A percentile compares a stretch with the other conserved stretches of the same genome.
phyloP scores from a whole-genome alignment of 768 basidiomycete species.

The Pleurotus citrinopileatus region DNA sequence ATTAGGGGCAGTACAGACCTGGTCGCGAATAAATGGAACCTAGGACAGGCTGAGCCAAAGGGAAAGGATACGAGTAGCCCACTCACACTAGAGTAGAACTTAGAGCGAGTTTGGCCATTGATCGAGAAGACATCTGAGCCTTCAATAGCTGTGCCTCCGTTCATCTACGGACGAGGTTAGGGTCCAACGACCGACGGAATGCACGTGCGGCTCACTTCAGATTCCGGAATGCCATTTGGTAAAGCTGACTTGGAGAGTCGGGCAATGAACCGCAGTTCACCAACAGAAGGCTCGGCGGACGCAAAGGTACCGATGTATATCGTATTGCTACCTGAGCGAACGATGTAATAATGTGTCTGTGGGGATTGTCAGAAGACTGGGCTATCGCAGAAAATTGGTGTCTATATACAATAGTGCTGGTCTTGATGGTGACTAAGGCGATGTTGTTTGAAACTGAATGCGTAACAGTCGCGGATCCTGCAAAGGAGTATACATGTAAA shows the following conservation, averaged over 20 bases:
- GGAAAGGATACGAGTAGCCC: not conserved
- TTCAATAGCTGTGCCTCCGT: constrained; percentile 42
- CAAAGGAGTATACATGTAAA: not conserved
- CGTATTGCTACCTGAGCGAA: constrained; percentile 39
- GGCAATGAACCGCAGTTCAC: constrained; percentile 47
- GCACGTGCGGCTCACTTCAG: constrained; percentile 22
- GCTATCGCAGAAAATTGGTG: not conserved
- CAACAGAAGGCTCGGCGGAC: constrained; percentile 43
- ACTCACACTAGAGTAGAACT: constrained; percentile 45
- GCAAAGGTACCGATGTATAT: constrained; percentile 45
- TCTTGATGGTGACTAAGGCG: constrained; percentile 38
- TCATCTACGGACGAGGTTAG: constrained; percentile 14
- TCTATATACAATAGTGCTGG: constrained; percentile 37
- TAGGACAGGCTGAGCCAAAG: constrained; percentile 11
- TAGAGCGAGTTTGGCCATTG: constrained; percentile 45
- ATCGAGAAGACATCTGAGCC: constrained; percentile 43
- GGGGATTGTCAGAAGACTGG: not conserved
- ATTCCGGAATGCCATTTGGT: constrained; percentile 33
- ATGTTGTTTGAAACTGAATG: constrained; percentile 38
- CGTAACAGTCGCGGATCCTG: constrained; percentile 39
- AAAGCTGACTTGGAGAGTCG: constrained; percentile 38
- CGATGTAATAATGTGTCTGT: constrained; percentile 46
- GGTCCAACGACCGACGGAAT: not conserved
- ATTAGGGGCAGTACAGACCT: constrained; percentile 13
- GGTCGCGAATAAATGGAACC: constrained; percentile 49